Percentiles rank a stretch among this genome's conserved stretches.
Evolutionary conservation across 345 rosid genomes (phyloP).

Genomic region (Salix koriyanagi): DNA sequence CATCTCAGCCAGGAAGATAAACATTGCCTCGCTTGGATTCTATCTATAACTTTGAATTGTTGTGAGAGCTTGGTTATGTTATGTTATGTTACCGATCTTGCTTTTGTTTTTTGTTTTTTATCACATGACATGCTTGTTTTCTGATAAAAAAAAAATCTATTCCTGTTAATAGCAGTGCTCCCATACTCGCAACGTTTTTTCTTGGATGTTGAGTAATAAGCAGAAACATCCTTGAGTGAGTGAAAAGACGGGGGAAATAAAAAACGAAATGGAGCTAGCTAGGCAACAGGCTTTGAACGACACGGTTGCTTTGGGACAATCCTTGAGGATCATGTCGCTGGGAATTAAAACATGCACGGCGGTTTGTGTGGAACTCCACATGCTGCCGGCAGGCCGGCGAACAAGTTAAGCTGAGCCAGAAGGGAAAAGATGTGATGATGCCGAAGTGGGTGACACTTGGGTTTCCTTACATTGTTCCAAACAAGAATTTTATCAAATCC

Average conservation of each 20-base stretch:
- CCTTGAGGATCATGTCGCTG: background rate
- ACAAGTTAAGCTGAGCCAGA: background rate
- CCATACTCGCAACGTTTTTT: background rate
- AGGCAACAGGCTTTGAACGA: background rate
- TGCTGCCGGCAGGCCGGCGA: background rate
- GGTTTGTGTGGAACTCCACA: too few species aligned
- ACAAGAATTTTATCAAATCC: too few species aligned
- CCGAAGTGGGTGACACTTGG: background rate
- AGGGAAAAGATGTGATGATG: too few species aligned
- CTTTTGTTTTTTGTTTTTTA: background rate
- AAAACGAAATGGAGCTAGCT: background rate
- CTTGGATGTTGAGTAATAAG: background rate
- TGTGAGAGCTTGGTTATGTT: conserved; percentile 7
- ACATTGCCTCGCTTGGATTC: conserved; percentile 10
- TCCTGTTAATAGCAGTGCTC: background rate
- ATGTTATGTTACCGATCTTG: background rate
- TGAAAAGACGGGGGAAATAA: too few species aligned
- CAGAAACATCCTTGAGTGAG: background rate
- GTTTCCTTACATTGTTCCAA: background rate
- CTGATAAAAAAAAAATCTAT: background rate
- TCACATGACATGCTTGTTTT: conserved; percentile 6
- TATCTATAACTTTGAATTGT: background rate
- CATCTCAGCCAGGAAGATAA: conserved; percentile 20
- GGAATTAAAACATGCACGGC: background rate
- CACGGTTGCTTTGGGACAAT: background rate